These are phyloP conservation scores for Trichoderma sp. DNA, from an alignment of 2,329 filamentous ascomycete species.

Conservation along the genomic window DNA sequence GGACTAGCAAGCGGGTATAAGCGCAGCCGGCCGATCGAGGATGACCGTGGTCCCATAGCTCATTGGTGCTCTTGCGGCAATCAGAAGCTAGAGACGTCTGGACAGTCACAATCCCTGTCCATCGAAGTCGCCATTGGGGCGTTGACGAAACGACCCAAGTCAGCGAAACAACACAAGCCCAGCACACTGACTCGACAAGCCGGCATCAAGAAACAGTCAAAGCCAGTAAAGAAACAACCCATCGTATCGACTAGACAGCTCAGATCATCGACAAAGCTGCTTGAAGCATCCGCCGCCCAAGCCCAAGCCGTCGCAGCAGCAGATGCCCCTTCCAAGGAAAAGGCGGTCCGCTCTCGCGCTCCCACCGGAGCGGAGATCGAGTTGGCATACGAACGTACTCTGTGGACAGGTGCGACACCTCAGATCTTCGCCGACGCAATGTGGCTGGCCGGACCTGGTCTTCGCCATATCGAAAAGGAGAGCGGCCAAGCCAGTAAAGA, in stretches of 20 bases:
- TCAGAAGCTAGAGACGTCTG: conserved; percentile 8
- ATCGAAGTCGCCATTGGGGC: conserved; percentile 1
- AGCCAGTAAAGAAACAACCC: background rate
- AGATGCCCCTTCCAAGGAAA: background rate
- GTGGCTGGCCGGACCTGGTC: conserved; percentile 8
- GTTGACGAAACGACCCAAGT: background rate
- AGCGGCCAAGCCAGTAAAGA: conserved; percentile 3
- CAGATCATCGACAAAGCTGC: background rate
- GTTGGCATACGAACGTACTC: background rate
- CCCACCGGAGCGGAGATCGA: conserved; percentile 3
- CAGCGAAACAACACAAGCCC: background rate
- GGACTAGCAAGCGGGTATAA: background rate
- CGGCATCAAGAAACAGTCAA: background rate
- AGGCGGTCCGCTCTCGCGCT: background rate
- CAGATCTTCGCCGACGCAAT: conserved; percentile 9
- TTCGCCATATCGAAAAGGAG: conserved; percentile 3
- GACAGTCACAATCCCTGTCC: conserved; percentile 2
- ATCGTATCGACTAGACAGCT: background rate
- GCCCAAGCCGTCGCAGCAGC: background rate
- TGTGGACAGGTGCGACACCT: conserved; percentile 2
- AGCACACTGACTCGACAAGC: background rate
- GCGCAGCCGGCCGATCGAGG: conserved; percentile 9
- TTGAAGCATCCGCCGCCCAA: background rate
- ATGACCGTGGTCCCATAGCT: background rate
- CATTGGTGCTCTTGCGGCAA: conserved; percentile 20